Evolutionary conservation across 345 rosid species (phyloP).

Genomic region (Sisymbrium altissimum): DNA sequence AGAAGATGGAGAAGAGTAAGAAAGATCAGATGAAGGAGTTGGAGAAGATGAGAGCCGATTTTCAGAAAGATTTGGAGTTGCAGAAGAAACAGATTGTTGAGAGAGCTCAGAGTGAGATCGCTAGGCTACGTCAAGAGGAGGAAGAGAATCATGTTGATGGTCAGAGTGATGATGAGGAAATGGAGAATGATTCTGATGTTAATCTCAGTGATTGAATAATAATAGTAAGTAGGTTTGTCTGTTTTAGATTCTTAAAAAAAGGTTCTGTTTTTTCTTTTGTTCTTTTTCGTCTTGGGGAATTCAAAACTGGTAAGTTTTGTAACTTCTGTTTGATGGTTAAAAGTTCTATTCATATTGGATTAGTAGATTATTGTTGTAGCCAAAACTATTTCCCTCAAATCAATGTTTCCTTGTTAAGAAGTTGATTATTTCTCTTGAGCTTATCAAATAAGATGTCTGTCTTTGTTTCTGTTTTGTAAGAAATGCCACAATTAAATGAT

Average conservation of each 20-base stretch:
- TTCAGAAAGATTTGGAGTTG: slow-evolving; percentile 82
- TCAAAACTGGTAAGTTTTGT: background rate
- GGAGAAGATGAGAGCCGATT: slow-evolving; percentile 95
- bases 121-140: slow-evolving; percentile 49
- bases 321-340: slow-evolving; percentile 17
- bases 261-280: background rate
- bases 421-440: no score
- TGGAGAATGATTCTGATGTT: slow-evolving; percentile 51
- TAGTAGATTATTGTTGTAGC: background rate
- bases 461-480: background rate
- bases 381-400: background rate
- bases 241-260: background rate
- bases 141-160: slow-evolving; percentile 40
- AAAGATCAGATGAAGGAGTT: slow-evolving; percentile 83
- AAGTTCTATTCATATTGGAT: slow-evolving; percentile 1
- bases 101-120: slow-evolving; percentile 77
- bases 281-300: background rate
- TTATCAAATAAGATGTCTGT: background rate
- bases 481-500: background rate
- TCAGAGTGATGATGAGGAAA: slow-evolving; percentile 26
- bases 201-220: slow-evolving; percentile 53
- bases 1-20: slow-evolving; percentile 83
- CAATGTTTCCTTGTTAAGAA: background rate
- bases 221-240: slow-evolving; percentile 6
- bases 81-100: slow-evolving; percentile 88